Evolutionary conservation across 352 stramenopile genomes (phyloP), one percentile per base, ranked within the genome.

Genomic region (Globisporangium middletonii): DNA sequence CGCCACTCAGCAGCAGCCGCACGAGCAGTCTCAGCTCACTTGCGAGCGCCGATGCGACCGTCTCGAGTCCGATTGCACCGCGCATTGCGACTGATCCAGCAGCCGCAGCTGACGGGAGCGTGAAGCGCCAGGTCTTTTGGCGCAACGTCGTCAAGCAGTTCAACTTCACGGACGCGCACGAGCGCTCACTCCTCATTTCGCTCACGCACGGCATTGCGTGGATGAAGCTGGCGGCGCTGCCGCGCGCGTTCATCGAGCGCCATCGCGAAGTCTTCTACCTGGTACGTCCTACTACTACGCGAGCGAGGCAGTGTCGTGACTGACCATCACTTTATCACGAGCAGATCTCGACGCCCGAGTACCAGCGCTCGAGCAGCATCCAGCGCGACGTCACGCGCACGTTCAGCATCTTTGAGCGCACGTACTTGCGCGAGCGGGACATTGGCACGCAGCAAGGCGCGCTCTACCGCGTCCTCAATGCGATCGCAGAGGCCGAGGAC

Each of bases 391-490:
- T 94, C 16, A 88, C 83, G 26, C 83, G 85, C 42, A 94, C 85
- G 11, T 94, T 93, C 60, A 90, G 83, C 50, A 90, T 94, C 59
- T 94, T 94, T 52, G 83, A 92, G 55, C 71, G 70, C 23, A 81
- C 69, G 45, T 71, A 66, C 4, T 48, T 57, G 6, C 50, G 57
- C 3, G 63, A 81, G 2, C 57, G 76, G 23, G 69, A 81, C 47
- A 64, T 88, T 11, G 57, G 57, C 23, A 58, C 71, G 18, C 76
- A 88, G 46, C 79, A 94, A 45, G 79, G 69, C 27, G 73, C 80
- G 19, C 53, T 94, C 0, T 88, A 89, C 28, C 81, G 83, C 42
- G 85, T 94, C 16, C 61, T 94, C 1, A 94, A 89, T n/a, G 85
- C 83, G 5, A 77, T 94, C 43, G 65, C 83, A 2, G 75, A 92